A percentile compares a stretch with the other conserved stretches of the same genome.
These are phyloP conservation scores for Jatropha multifida DNA, from an alignment of 441 rosid species.

Conservation along the genomic window DNA sequence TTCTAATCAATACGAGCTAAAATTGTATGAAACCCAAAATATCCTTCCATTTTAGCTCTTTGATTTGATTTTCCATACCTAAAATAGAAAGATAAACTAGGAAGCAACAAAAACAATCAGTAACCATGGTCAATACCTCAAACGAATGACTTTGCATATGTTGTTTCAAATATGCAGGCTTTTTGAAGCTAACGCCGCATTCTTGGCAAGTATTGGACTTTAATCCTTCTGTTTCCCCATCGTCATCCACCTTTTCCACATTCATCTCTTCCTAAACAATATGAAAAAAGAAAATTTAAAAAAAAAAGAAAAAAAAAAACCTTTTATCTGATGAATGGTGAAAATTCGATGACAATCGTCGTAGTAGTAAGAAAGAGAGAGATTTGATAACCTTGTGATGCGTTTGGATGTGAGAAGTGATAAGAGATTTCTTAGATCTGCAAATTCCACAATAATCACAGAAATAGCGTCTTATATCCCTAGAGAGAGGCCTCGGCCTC, in stretches of 20 bases:
- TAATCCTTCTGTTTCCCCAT: slow-evolving; percentile 21
- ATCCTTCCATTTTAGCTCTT: no score
- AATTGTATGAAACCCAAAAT: no score
- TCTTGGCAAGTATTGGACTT: slow-evolving; percentile 46
- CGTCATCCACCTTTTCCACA: slow-evolving; percentile 28
- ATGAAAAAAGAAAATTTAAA: not conserved
- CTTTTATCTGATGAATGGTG: not conserved
- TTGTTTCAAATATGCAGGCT: slow-evolving; percentile 77
- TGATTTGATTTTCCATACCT: no score
- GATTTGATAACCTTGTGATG: slow-evolving; percentile 49
- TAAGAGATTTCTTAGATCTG: slow-evolving; percentile 76
- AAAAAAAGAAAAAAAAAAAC: not conserved
- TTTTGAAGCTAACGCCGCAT: slow-evolving; percentile 71
- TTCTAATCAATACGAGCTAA: no score
- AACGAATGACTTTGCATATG: slow-evolving; percentile 79
- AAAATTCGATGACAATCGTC: not conserved
- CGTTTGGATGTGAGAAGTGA: slow-evolving; percentile 51
- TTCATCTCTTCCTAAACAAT: slow-evolving; percentile 49
- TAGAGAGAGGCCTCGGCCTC: slow-evolving; percentile 26
- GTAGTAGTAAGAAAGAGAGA: not conserved
- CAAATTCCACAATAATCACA: slow-evolving; percentile 82
- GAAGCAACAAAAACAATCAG: not conserved
- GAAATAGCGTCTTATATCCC: slow-evolving; percentile 59
- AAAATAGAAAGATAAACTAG: not conserved
- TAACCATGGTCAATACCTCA: slow-evolving; percentile 43